Evolutionary conservation across 345 rosid genomes (phyloP).

Genomic region (Conringia planisiliqua): DNA sequence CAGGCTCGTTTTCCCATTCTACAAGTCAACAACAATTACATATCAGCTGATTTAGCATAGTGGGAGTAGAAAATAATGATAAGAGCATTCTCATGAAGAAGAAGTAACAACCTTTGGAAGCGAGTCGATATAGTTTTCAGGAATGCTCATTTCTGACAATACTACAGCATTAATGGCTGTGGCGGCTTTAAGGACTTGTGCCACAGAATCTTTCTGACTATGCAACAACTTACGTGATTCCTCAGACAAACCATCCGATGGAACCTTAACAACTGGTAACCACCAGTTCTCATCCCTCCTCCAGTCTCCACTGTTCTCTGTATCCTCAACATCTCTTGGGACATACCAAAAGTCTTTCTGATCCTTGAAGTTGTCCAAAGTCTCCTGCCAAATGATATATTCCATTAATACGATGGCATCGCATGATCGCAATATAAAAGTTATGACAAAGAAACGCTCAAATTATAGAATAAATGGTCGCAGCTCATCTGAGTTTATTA

Average conservation of each 20-base stretch:
- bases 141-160: conserved; percentile 79
- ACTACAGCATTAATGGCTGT: conserved; percentile 85
- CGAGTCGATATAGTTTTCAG: conserved; percentile 79
- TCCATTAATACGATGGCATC: neutral
- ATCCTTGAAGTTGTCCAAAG: conserved; percentile 63
- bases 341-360: conserved; percentile 86
- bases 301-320: conserved; percentile 43
- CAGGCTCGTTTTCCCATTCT: conserved; percentile 89
- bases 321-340: conserved; percentile 46
- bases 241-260: conserved; percentile 63
- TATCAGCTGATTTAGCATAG: neutral
- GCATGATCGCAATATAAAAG: neutral
- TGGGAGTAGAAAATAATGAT: neutral
- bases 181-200: conserved; percentile 88
- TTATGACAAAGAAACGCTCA: neutral
- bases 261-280: conserved; percentile 78
- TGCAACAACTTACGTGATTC: conserved; percentile 55
- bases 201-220: conserved; percentile 73
- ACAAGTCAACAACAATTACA: neutral
- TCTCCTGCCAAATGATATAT: conserved; percentile 48
- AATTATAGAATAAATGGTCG: neutral
- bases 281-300: conserved; percentile 78
- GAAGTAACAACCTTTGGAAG: conserved; percentile 69
- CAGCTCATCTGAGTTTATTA: neutral
- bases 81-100: neutral